Conservation (phyloP, 805 yeast genomes). For the Ogataea philodendri region DNA sequence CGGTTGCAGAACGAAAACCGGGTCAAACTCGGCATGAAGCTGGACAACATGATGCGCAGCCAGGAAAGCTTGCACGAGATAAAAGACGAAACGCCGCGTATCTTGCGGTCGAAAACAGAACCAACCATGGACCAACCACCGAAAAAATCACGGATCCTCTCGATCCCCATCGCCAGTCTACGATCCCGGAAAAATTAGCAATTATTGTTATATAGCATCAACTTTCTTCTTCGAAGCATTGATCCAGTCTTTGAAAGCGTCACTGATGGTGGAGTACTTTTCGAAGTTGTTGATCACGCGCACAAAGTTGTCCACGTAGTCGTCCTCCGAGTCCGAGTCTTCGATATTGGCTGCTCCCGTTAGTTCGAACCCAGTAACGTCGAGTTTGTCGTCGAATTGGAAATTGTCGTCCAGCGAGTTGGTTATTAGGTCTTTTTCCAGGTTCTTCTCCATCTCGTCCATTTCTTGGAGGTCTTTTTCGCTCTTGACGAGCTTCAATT, state of each 20-base stretch:
- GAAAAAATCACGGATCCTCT: conserved; percentile 28
- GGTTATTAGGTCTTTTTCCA: conserved; percentile 16
- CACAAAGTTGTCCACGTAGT: conserved; percentile 34
- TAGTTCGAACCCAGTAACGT: conserved; percentile 6
- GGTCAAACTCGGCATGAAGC: conserved; percentile 29
- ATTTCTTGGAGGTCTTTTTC: conserved; percentile 12
- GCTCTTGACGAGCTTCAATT: conserved; percentile 59
- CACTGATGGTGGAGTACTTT: conserved; percentile 33
- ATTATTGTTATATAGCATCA: conserved; percentile 3
- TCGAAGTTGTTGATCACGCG: conserved; percentile 36
- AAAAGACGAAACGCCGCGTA: conserved; percentile 1
- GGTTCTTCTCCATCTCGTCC: conserved; percentile 2
- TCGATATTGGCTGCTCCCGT: conserved; percentile 19
- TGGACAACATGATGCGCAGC: conserved; percentile 26
- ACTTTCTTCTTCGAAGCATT: conserved; percentile 19
- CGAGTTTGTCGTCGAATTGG: conserved; percentile 29
- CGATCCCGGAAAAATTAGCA: conserved; percentile 18
- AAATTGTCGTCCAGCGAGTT: conserved; percentile 35
- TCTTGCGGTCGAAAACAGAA: conserved; percentile 4
- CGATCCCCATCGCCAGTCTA: conserved; percentile 35
- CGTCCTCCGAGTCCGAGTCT: conserved; percentile 24
- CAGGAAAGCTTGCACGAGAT: conserved; percentile 24
- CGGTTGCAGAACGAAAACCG: conserved; percentile 30
- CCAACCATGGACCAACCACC: neutral
- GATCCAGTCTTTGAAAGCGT: conserved; percentile 38